Percentiles rank a stretch among this genome's conserved stretches.
phyloP scores from a whole-genome alignment of 2,329 filamentous ascomycete species.

The Erysiphe neolycopersici region DNA sequence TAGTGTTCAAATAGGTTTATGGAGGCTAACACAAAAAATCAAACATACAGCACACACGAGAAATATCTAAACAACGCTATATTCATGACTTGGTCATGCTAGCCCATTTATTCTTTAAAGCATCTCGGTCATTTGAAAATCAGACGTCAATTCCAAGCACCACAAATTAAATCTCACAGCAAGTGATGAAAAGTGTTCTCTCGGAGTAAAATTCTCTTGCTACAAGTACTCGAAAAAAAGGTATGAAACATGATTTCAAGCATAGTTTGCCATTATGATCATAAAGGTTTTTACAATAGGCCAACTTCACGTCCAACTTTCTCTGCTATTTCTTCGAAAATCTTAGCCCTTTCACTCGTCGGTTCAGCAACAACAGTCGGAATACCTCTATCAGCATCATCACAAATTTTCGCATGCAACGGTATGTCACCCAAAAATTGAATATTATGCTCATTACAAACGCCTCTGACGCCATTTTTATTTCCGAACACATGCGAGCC shows the following conservation, averaged over 20 bases:
- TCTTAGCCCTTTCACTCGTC: constrained; percentile 39
- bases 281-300: constrained; percentile 3
- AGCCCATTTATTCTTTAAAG: no score
- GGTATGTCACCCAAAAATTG: constrained; percentile 75
- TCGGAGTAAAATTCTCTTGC: no score
- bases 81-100: no score
- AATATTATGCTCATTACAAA: constrained; percentile 47
- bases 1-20: constrained; percentile 5
- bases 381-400: constrained; percentile 63
- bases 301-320: constrained; percentile 16
- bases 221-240: no score
- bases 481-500: constrained; percentile 51
- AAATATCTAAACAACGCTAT: no score
- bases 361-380: constrained; percentile 80
- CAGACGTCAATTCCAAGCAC: no score
- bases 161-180: no score
- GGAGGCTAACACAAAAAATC: constrained; percentile 18
- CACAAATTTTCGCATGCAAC: constrained; percentile 61
- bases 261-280: no score
- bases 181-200: no score
- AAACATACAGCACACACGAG: no score
- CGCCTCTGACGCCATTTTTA: constrained; percentile 32
- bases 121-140: no score
- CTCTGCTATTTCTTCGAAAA: constrained; percentile 46
- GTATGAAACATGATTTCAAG: no score